Base-by-base conservation (phyloP, 2,329 filamentous ascomycete genomes). In the Anthostomella pinea region DNA sequence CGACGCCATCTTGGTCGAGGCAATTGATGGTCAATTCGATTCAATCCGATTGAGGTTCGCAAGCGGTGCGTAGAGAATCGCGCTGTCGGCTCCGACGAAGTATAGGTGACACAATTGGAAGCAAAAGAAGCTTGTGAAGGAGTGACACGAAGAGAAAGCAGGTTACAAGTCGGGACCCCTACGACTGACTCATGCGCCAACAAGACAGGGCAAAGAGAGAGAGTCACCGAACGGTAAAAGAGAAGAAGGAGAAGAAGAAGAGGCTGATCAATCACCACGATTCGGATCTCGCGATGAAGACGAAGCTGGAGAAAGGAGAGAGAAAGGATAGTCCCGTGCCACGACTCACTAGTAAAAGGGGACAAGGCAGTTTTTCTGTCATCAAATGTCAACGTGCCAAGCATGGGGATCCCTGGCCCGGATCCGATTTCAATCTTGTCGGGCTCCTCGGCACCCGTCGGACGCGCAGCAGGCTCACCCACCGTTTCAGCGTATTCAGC, bases 91-190 rank as follows among this genome's bases (percentile, higher is more conserved):
- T 26, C 30, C 21, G 18, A 10, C 23, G 22, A 31, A 14, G 17
- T 21, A 21, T 26, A 36, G 19, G 25, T 19, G 25, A 29, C n/a
- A 41, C 38, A 31, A 29, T 39, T 42, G 54, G 62, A 64, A 61
- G 53, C 56, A 58, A 62, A 63, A 48, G 53, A 58, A 48, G 41
- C 43, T 34, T 33, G 41, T 52, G 52, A 70, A 70, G 59, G 66
- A 71, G 62, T 57, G 67, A 69, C 65, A 58, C 38, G 51, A 57
- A 52, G 29, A 36, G 35, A 27, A 31, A 32, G 6, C 39, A 41
- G 45, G 46, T 38, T 45, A 49, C 31, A 42, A 37, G 36, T 41
- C 35, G 46, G 42, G 30, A 30, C 32, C 43, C 40, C 35, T 39
- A 35, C 41, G 41, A 42, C n/a, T n/a, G n/a, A n/a, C 37, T 35